phyloP scores from a whole-genome alignment of 768 basidiomycete genomes.

The Pisolithus tinctorius region DNA sequence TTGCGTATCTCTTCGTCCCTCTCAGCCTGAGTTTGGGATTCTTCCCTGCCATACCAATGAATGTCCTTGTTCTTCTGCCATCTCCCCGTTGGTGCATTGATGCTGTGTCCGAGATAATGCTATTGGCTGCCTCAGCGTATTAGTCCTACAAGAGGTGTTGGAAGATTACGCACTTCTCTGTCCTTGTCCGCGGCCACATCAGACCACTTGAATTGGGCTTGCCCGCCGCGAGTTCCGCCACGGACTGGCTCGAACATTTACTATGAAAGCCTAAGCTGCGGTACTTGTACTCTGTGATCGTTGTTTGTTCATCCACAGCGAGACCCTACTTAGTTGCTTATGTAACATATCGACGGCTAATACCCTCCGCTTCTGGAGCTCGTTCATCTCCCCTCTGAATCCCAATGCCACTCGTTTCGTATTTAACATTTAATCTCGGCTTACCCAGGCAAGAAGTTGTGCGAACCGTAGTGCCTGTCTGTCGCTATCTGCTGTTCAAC shows the following conservation, averaged over 20 bases:
- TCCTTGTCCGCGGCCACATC: slow-evolving; percentile 92
- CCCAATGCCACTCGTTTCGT: no score
- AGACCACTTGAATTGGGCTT: slow-evolving; percentile 87
- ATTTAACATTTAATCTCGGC: no score
- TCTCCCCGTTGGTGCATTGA: slow-evolving; percentile 91
- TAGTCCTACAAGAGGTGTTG: neutral
- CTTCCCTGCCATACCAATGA: slow-evolving; percentile 88
- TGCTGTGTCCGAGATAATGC: slow-evolving; percentile 93
- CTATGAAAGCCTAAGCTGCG: neutral
- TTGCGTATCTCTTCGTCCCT: slow-evolving; percentile 68
- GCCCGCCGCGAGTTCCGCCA: slow-evolving; percentile 87
- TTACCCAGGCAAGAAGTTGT: no score
- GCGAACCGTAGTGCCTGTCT: no score
- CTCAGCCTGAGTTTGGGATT: slow-evolving; percentile 34
- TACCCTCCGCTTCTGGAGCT: no score
- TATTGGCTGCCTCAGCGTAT: slow-evolving; percentile 25
- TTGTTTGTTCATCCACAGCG: no score
- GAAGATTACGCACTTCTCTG: slow-evolving; percentile 55
- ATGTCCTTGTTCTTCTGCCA: slow-evolving; percentile 99
- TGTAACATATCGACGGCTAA: no score
- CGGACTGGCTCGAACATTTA: slow-evolving; percentile 79
- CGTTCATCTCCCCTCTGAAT: no score
- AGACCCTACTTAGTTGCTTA: no score
- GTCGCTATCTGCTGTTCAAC: no score
- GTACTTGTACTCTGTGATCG: neutral